Percentiles rank a stretch among this genome's conserved stretches.
phyloP scores from a whole-genome alignment of 768 basidiomycete genomes.

The Coprinellus micaceus region DNA sequence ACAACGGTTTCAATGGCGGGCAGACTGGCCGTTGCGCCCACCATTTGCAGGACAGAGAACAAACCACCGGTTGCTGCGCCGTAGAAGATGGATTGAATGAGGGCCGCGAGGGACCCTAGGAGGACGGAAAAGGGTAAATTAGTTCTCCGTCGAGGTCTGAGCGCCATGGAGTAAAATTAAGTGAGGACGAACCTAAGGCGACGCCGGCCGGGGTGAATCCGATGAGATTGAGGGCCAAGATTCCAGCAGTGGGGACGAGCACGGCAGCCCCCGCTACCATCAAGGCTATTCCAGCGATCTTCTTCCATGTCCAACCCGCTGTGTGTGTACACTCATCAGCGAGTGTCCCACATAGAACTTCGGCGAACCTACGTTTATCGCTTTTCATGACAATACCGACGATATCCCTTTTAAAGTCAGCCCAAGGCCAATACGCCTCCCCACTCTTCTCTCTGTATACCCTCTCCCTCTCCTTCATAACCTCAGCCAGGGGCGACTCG shows the following conservation, averaged over 20 bases:
- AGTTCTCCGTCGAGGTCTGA: background rate
- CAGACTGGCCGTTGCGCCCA: slow-evolving; percentile 17
- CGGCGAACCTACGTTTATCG: background rate
- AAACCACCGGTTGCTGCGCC: slow-evolving; percentile 18
- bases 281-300: background rate
- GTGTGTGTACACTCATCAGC: background rate
- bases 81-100: slow-evolving; percentile 11
- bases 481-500: background rate
- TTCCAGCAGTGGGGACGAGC: background rate
- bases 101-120: slow-evolving; percentile 16
- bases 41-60: slow-evolving; percentile 20
- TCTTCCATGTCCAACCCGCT: background rate
- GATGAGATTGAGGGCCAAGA: background rate
- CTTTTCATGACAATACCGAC: background rate
- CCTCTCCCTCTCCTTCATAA: background rate
- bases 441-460: background rate
- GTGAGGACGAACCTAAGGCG: slow-evolving; percentile 1
- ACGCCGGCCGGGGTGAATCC: slow-evolving; percentile 8
- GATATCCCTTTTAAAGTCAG: background rate
- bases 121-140: background rate
- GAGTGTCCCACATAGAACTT: background rate
- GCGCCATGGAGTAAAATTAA: background rate
- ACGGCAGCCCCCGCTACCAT: background rate
- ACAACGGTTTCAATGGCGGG: background rate
- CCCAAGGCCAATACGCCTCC: background rate